A percentile compares a stretch with the other conserved stretches of the same genome.
These are phyloP conservation scores for Metarhizium robertsii DNA, from an alignment of 2,329 filamentous ascomycete genomes.

Conservation along the genomic window DNA sequence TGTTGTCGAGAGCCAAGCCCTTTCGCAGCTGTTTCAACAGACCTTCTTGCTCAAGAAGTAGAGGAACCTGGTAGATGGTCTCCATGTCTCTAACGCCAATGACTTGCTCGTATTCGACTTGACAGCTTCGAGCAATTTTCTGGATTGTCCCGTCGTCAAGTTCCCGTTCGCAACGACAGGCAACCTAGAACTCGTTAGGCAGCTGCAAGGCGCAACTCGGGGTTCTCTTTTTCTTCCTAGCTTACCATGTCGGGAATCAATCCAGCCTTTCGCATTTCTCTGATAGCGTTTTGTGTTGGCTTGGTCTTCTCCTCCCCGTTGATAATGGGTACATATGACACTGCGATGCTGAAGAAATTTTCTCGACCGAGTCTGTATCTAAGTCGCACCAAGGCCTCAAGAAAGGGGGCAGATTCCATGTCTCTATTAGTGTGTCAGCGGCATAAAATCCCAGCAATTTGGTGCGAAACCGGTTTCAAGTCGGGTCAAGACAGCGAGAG, in stretches of 20 bases:
- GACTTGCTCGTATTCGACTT: conserved; percentile 77
- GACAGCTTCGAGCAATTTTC: conserved; percentile 85
- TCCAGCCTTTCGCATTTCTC: conserved; percentile 73
- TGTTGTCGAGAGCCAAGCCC: conserved; percentile 53
- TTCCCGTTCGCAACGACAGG: conserved; percentile 76
- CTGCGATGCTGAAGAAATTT: conserved; percentile 84
- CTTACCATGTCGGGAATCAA: conserved; percentile 58
- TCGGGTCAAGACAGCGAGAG: neutral
- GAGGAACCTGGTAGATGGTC: conserved; percentile 86
- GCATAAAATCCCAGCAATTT: neutral
- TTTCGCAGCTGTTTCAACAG: conserved; percentile 58
- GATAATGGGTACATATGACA: conserved; percentile 66
- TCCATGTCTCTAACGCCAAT: conserved; percentile 83
- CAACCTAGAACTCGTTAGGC: conserved; percentile 49
- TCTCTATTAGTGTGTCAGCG: conserved; percentile 32
- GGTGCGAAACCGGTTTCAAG: neutral
- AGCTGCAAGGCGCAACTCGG: neutral
- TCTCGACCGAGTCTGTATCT: conserved; percentile 60
- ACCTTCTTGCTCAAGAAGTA: conserved; percentile 71
- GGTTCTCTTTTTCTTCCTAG: conserved; percentile 8
- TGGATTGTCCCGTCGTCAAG: conserved; percentile 65
- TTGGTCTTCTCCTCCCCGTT: conserved; percentile 84
- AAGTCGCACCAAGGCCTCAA: conserved; percentile 77
- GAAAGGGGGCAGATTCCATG: conserved; percentile 79
- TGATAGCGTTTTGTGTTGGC: conserved; percentile 87